A percentile compares a stretch with the other conserved stretches of the same genome.
These are phyloP conservation scores for Linnemannia schmuckeri DNA, from an alignment of 192 early-diverging fungal genomes.

Conservation along the genomic window DNA sequence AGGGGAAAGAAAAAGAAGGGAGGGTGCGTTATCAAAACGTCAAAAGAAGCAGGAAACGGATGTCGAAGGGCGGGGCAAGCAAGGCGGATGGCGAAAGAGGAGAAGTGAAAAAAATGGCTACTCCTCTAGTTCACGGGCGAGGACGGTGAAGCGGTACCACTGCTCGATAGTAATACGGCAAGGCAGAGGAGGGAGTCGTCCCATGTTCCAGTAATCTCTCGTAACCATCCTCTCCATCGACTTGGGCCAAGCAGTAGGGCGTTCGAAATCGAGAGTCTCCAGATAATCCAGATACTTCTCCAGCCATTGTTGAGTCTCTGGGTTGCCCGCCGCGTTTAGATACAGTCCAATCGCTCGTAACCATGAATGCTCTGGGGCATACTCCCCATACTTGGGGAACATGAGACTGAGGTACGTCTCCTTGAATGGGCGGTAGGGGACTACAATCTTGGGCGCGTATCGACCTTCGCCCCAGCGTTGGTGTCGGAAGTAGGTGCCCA, in stretches of 20 bases:
- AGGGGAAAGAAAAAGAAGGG: too few relatives aligned
- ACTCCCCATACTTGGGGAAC: conserved; percentile 38
- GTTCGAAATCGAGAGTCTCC: conserved; percentile 6
- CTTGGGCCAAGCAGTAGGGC: conserved; percentile 21
- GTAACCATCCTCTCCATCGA: conserved; percentile 21
- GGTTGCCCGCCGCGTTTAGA: conserved; percentile 42
- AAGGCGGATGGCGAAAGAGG: not conserved
- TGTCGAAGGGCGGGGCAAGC: too few relatives aligned
- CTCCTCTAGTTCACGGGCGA: not conserved
- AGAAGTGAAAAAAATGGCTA: not conserved
- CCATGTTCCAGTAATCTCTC: conserved; percentile 35
- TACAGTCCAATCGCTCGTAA: conserved; percentile 38
- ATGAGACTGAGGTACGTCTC: conserved; percentile 42
- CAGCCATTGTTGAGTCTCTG: conserved; percentile 32
- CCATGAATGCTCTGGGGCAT: conserved; percentile 24
- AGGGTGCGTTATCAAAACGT: too few relatives aligned
- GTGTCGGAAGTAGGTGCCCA: conserved; percentile 44
- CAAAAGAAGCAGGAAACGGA: not conserved
- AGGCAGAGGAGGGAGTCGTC: conserved; percentile 5
- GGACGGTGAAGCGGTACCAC: conserved; percentile 20
- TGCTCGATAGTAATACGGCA: conserved; percentile 18
- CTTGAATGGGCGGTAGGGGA: conserved; percentile 35
- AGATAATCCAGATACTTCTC: conserved; percentile 43
- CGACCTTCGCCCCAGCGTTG: conserved; percentile 14
- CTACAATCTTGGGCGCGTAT: conserved; percentile 42